phyloP scores from a whole-genome alignment of 2,329 filamentous ascomycete species.

The Verticillium isaacii region DNA sequence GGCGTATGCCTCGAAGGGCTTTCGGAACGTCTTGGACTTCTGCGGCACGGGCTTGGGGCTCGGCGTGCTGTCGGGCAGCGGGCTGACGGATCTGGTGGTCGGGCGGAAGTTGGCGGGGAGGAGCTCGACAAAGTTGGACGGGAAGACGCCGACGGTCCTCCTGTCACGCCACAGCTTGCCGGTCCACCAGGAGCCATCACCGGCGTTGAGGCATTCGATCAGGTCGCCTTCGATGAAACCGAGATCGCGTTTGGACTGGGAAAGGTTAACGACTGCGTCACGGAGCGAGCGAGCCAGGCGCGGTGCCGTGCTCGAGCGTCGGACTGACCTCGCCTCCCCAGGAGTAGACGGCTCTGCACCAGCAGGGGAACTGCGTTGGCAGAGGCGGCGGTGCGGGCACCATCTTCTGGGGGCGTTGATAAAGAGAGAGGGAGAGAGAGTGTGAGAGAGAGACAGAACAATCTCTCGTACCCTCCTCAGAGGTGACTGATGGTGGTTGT shows the following conservation, averaged over 20 bases:
- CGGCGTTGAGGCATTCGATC: conserved; percentile 96
- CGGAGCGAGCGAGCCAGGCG: background rate
- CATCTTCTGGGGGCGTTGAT: conserved; percentile 32
- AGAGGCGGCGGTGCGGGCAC: conserved; percentile 53
- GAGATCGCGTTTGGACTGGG: conserved; percentile 80
- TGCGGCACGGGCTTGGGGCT: conserved; percentile 50
- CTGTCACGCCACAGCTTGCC: conserved; percentile 85
- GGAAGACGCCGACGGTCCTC: conserved; percentile 87
- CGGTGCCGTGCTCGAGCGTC: background rate
- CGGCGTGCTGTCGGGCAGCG: conserved; percentile 52
- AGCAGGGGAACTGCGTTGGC: conserved; percentile 80
- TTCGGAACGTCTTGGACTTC: conserved; percentile 60
- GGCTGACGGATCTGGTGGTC: conserved; percentile 55
- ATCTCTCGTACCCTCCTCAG: background rate
- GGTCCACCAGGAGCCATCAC: conserved; percentile 98
- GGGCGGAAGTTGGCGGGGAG: conserved; percentile 83
- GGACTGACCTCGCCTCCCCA: conserved; percentile 76
- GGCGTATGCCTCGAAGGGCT: conserved; percentile 63
- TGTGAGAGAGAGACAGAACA: background rate
- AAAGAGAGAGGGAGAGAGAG: background rate
- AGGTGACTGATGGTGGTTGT: background rate
- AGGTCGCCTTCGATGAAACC: conserved; percentile 97
- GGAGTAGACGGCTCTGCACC: conserved; percentile 86
- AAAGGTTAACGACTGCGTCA: background rate
- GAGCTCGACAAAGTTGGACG: conserved; percentile 94